Evolutionary conservation across 2,329 filamentous ascomycete genomes (phyloP), one percentile per base, ranked within the genome.

Genomic region (Alternaria dauci): DNA sequence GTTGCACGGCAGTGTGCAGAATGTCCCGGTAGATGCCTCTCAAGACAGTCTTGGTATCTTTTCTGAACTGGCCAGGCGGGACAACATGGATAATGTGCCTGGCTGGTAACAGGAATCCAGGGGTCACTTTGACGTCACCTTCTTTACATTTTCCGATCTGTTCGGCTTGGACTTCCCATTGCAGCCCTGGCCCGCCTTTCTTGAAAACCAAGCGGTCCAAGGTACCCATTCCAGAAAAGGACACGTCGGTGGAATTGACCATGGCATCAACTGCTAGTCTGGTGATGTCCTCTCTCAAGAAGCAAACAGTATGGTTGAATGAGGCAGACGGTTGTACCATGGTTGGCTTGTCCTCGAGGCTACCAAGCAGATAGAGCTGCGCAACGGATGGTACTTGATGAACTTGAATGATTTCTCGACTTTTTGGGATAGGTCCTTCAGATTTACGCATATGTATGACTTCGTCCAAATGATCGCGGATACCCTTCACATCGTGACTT

Each of bases 281-380:
- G 2, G 76, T 77, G 25, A 79, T 78, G 28, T 78, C 75, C 51
- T 76, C 70, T 48, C 71, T 69, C 8, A 71, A 30, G 11, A 78
- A 41, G 32, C 70, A 75, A 0, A 79, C 66, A 5, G 57, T 72
- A 6, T 71, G 43, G 23, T 78, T 77, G 65, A 74, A 69, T 1
- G 55, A 47, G 12, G 52, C 56, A 4, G 71, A 71, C 18, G 72
- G 65, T 4, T 61, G 63, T 3, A 68, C 67, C 46, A 68, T 52
- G 1, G 75, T 77, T 0, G 63, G 48, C 32, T 68, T 72, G 8
- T 59, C 46, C 32, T 73, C 65, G 5, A 78, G 64, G 8, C 67
- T 63, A 1, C 68, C 70, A 2, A 69, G 44, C 32, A 71, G 64
- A 50, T 77, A 78, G 1, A 78, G 59, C 16, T 64, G 66, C 18